phyloP scores from a whole-genome alignment of 352 stramenopile genomes.

The Phytophthora fragariae region DNA sequence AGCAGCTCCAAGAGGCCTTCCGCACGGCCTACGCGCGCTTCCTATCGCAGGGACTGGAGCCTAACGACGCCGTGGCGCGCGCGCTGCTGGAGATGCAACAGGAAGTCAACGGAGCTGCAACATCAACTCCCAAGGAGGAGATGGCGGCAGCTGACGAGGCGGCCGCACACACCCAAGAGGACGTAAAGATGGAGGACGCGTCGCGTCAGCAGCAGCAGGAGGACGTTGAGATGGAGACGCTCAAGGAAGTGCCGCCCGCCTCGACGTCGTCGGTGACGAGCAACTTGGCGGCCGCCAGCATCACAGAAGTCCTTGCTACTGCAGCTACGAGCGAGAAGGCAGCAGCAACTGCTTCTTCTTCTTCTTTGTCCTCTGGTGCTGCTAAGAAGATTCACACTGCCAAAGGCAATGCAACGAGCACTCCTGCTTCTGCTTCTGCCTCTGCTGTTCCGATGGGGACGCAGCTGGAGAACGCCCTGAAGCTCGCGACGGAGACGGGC shows the following conservation, averaged over 20 bases:
- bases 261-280: slow-evolving; percentile 21
- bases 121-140: slow-evolving; percentile 22
- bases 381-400: background rate
- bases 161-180: slow-evolving; percentile 15
- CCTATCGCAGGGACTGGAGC: slow-evolving; percentile 56
- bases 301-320: slow-evolving; percentile 8
- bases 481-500: slow-evolving; percentile 42
- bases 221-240: slow-evolving; percentile 38
- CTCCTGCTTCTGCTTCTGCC: background rate
- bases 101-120: background rate
- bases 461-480: slow-evolving; percentile 54
- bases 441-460: slow-evolving; percentile 39
- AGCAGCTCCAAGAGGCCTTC: slow-evolving; percentile 59
- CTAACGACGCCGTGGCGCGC: slow-evolving; percentile 67
- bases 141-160: background rate
- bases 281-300: slow-evolving; percentile 26
- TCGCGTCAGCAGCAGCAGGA: slow-evolving; percentile 27
- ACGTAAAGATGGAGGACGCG: slow-evolving; percentile 64
- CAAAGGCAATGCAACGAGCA: background rate
- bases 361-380: background rate
- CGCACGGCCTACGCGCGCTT: slow-evolving; percentile 58
- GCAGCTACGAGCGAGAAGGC: background rate
- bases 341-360: background rate
- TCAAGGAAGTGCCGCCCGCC: slow-evolving; percentile 25
- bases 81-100: slow-evolving; percentile 67